These are phyloP conservation scores for Apiospora marii DNA, from an alignment of 2,329 filamentous ascomycete genomes.

Conservation along the genomic window DNA sequence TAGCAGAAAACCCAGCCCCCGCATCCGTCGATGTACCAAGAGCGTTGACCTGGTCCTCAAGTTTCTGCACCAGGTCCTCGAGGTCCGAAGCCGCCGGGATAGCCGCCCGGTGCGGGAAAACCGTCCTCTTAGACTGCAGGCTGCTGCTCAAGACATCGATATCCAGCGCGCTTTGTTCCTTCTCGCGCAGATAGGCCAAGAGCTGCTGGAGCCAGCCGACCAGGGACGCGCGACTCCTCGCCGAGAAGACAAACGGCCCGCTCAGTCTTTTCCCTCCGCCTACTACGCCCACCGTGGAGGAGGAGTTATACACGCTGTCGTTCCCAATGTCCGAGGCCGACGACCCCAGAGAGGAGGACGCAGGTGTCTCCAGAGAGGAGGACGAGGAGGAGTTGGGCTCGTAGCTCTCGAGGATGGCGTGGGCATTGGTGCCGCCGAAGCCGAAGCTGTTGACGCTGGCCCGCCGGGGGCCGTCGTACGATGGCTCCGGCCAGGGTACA, in stretches of 20 bases:
- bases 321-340: no score
- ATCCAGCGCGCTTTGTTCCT: neutral
- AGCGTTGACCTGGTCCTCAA: neutral
- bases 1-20: no score
- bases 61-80: neutral
- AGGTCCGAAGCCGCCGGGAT: no score
- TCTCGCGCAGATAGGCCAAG: no score
- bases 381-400: neutral
- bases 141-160: neutral
- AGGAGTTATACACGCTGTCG: no score
- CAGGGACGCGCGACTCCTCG: neutral
- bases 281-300: no score
- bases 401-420: slow-evolving; percentile 32
- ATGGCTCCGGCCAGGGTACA: slow-evolving; percentile 29
- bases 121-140: neutral
- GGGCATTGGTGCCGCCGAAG: slow-evolving; percentile 35
- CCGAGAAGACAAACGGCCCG: slow-evolving; percentile 15
- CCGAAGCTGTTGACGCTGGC: slow-evolving; percentile 39
- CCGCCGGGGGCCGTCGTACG: slow-evolving; percentile 20
- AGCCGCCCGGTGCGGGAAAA: no score
- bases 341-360: no score
- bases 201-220: no score
- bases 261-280: neutral
- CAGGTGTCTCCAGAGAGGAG: no score
- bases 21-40: no score